phyloP scores from a whole-genome alignment of 768 basidiomycete species.

The Boletus sensibilis region DNA sequence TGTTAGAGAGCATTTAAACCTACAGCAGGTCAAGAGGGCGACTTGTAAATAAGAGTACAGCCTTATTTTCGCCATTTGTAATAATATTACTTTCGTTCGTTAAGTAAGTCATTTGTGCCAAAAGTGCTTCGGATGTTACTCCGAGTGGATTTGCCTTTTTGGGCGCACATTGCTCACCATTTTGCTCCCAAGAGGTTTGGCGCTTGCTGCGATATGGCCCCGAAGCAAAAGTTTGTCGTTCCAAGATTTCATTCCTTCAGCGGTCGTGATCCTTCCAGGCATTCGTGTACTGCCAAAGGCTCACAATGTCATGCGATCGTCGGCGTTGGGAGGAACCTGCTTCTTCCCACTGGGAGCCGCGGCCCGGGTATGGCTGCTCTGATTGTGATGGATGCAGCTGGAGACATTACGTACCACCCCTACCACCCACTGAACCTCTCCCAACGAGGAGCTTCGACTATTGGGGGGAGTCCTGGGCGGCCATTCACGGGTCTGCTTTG shows the following conservation, averaged over 20 bases:
- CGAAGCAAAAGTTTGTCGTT: background rate
- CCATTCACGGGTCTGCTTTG: slow-evolving; percentile 10
- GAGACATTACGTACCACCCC: slow-evolving; percentile 12
- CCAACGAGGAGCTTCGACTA: slow-evolving; percentile 19
- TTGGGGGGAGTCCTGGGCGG: slow-evolving; percentile 27
- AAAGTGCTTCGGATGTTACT: no score
- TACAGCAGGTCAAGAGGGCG: background rate
- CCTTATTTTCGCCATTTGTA: background rate
- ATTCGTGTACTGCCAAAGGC: slow-evolving; percentile 8
- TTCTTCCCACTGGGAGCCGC: slow-evolving; percentile 7
- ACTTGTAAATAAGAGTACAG: background rate
- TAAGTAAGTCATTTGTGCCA: no score
- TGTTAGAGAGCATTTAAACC: background rate
- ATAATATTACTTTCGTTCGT: background rate
- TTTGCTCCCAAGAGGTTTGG: no score
- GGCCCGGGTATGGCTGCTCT: background rate
- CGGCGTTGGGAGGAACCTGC: slow-evolving; percentile 11
- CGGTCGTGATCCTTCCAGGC: slow-evolving; percentile 1
- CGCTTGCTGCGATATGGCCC: background rate
- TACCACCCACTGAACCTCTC: background rate
- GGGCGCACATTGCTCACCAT: no score
- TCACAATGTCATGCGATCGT: slow-evolving; percentile 18
- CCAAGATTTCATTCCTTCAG: slow-evolving; percentile 19
- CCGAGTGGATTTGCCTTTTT: no score
- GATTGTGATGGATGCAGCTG: slow-evolving; percentile 6